Percentiles rank a stretch among this genome's conserved stretches.
Conservation (phyloP, 352 stramenopile species). For the Phytophthora vignae region DNA sequence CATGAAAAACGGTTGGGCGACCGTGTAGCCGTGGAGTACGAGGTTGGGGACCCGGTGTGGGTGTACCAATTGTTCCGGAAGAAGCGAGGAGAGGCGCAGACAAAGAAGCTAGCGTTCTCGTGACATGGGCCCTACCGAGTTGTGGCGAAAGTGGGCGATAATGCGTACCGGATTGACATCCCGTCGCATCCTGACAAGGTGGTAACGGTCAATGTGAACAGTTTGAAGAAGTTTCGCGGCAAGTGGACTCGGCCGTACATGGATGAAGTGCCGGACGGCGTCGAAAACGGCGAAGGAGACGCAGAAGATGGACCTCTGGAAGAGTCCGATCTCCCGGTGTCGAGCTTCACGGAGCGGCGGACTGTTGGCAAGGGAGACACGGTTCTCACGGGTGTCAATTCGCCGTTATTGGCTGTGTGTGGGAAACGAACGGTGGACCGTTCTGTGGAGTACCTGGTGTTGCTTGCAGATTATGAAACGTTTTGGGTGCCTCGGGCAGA, state of each 20-base stretch:
- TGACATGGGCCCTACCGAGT: conserved; percentile 19
- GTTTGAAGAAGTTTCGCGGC: conserved; percentile 6
- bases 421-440: too few relatives aligned
- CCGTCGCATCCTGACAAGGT: conserved; percentile 9
- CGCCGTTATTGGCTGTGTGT: too few relatives aligned
- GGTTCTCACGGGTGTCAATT: too few relatives aligned
- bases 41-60: conserved; percentile 7
- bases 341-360: too few relatives aligned
- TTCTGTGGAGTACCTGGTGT: too few relatives aligned
- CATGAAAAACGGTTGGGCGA: neutral
- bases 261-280: neutral
- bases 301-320: neutral
- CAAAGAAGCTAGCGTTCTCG: conserved; percentile 11
- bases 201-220: conserved; percentile 9
- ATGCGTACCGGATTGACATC: neutral
- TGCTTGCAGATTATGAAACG: conserved; percentile 9
- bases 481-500: neutral
- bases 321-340: too few relatives aligned
- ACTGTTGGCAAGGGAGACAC: too few relatives aligned
- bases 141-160: neutral
- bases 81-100: neutral
- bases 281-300: neutral
- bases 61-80: conserved; percentile 12
- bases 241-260: neutral
- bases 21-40: conserved; percentile 1